Percentiles rank a stretch among this genome's conserved stretches.
phyloP scores from a whole-genome alignment of 2,329 filamentous ascomycete species.

The Thelonectria blattea region DNA sequence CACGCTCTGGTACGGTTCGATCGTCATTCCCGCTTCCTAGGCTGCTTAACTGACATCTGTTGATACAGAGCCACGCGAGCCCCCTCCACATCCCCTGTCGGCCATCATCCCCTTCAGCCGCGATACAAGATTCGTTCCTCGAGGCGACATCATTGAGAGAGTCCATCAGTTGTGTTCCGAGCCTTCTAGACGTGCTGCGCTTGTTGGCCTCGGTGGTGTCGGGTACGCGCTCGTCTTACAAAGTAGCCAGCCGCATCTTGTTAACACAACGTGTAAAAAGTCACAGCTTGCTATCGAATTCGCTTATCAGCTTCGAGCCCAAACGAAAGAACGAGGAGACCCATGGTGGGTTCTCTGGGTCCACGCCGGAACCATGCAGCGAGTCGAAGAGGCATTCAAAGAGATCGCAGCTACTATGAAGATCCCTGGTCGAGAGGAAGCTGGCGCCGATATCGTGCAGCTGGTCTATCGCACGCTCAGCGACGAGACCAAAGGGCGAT shows the following conservation, averaged over 20 bases:
- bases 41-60: not conserved
- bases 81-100: not conserved
- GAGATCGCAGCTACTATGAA: not conserved
- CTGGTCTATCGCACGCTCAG: slow-evolving; percentile 2
- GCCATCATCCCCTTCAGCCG: slow-evolving; percentile 4
- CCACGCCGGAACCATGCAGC: not conserved
- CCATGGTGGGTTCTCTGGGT: slow-evolving; percentile 46
- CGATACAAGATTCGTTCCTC: slow-evolving; percentile 4
- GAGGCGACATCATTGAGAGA: slow-evolving; percentile 34
- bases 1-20: not conserved
- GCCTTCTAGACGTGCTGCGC: slow-evolving; percentile 33
- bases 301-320: slow-evolving; percentile 34
- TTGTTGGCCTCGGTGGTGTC: slow-evolving; percentile 43
- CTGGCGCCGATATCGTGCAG: slow-evolving; percentile 1
- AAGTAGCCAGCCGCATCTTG: not conserved
- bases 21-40: not conserved
- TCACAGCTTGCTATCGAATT: slow-evolving; percentile 44
- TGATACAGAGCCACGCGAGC: not conserved
- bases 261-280: slow-evolving; percentile 18
- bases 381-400: slow-evolving; percentile 1
- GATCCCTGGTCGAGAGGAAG: not conserved
- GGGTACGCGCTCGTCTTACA: slow-evolving; percentile 14
- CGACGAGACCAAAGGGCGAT: not conserved
- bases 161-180: slow-evolving; percentile 29
- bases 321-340: slow-evolving; percentile 30